Base-by-base conservation (phyloP, 768 basidiomycete species). In the Naganishia randhawae region DNA sequence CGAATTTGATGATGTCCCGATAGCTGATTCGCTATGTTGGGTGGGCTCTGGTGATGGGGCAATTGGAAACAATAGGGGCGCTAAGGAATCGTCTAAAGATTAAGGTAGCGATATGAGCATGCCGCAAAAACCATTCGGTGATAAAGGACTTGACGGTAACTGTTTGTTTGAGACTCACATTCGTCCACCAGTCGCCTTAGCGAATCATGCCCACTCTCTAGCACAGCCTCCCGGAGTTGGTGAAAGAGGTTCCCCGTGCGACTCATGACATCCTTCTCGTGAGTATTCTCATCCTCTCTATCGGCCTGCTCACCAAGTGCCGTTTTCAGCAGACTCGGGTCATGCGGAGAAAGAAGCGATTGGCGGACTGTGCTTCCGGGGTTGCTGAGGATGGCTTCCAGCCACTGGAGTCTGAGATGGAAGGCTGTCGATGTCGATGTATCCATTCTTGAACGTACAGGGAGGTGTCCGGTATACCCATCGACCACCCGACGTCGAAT, bases 341-440 rank as follows among this genome's bases (percentile, higher is more conserved):
- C 37, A 22, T 39, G 22, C 11, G 29, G 16, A 22, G 16, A 22
- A 25, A 61, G 39, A 39, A 29, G 22, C 3, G 57, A 61, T 41
- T 39, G 57, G 10, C 27, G 57, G 16, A 61, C 19, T 37, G 57
- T 61, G n/a, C 35, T 33, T 41, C 25, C 22, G 8, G 57, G 57
- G 27, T 29, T 61, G 14, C 22, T 41, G 37, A 61, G 57, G 25
- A 61, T 61, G 3, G 57, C 57, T 41, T 61, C 57, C 37, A 61
- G 57, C 57, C 57, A 61, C 41, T 61, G 57, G 1, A 61, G 32
- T 14, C 57, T 37, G 25, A 61, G 57, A 4, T 61, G 57, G 39
- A 61, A 61, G 1, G 57, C 57, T 13, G 57, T 61, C 22, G 37
- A 41, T 9, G 31, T 41, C 14, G 57, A 29, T 31, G 39, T 39